These are phyloP conservation scores for Tinospora cordifolia DNA, from an alignment of 164 flowering plant genomes.

Conservation along the genomic window DNA sequence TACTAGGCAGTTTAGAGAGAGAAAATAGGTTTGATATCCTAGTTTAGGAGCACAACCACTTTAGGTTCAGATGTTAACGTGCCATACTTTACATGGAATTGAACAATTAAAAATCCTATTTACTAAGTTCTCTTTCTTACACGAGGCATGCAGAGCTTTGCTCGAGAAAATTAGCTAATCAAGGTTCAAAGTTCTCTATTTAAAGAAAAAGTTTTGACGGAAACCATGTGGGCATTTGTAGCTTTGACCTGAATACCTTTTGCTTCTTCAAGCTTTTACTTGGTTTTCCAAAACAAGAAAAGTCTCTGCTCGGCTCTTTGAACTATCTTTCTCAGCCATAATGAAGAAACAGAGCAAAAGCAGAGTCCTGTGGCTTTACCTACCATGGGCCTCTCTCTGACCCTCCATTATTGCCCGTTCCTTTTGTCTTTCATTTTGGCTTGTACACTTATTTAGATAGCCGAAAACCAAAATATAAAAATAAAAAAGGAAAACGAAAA, in stretches of 20 bases:
- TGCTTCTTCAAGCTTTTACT: neutral
- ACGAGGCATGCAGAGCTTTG: neutral
- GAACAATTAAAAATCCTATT: neutral
- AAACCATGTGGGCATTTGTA: conserved; percentile 3
- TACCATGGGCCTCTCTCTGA: neutral
- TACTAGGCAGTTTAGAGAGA: conserved; percentile 10
- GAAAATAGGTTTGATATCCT: neutral
- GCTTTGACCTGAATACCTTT: neutral
- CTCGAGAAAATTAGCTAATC: neutral
- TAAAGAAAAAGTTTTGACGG: neutral
- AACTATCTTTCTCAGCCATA: neutral
- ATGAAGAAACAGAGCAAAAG: neutral
- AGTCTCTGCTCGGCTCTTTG: neutral
- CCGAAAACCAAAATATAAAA: too few species aligned
- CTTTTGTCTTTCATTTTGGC: neutral
- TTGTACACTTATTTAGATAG: neutral
- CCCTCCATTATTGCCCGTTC: neutral
- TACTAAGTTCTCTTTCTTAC: neutral
- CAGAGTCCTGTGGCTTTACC: neutral
- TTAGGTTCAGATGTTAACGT: neutral
- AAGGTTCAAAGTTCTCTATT: neutral
- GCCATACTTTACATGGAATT: neutral
- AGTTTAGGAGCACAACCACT: neutral
- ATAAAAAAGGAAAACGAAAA: too few species aligned
- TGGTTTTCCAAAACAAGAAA: conserved; percentile 1